Percentiles rank a stretch among this genome's conserved stretches.
Conservation (phyloP, 441 rosid genomes). For the Pelargonium fulgidum region DNA sequence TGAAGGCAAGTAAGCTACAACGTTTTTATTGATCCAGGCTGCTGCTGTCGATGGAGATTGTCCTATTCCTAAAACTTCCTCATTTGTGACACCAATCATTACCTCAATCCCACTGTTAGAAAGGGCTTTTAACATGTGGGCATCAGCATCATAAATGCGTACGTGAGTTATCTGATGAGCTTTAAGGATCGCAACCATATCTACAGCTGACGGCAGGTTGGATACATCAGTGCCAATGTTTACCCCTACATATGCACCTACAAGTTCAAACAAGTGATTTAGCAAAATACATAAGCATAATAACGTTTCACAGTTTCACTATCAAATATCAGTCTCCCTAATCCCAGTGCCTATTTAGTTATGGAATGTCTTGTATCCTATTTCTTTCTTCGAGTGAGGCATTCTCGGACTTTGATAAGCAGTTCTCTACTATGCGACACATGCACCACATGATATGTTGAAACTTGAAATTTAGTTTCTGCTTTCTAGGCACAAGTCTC, state of each 20-base stretch:
- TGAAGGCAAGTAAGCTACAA: constrained; percentile 70
- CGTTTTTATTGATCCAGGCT: constrained; percentile 74
- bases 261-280: constrained; percentile 18
- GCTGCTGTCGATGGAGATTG: constrained; percentile 71
- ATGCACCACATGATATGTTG: too few relatives aligned
- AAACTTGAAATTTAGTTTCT: too few relatives aligned
- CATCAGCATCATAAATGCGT: constrained; percentile 75
- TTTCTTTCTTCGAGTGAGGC: too few relatives aligned
- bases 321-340: too few relatives aligned
- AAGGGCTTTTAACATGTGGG: constrained; percentile 77
- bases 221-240: constrained; percentile 79
- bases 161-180: constrained; percentile 63
- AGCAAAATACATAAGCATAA: constrained; percentile 15
- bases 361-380: too few relatives aligned
- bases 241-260: constrained; percentile 78
- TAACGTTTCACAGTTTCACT: background rate
- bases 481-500: too few relatives aligned
- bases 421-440: too few relatives aligned
- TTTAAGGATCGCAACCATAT: constrained; percentile 48
- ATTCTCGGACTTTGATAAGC: too few relatives aligned
- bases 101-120: constrained; percentile 71
- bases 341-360: too few relatives aligned
- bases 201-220: constrained; percentile 58
- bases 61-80: constrained; percentile 69
- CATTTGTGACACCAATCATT: constrained; percentile 67